A percentile compares a stretch with the other conserved stretches of the same genome.
Conservation (phyloP, 108 stramenopile species). For the Cyclostephanos invisitatus region DNA sequence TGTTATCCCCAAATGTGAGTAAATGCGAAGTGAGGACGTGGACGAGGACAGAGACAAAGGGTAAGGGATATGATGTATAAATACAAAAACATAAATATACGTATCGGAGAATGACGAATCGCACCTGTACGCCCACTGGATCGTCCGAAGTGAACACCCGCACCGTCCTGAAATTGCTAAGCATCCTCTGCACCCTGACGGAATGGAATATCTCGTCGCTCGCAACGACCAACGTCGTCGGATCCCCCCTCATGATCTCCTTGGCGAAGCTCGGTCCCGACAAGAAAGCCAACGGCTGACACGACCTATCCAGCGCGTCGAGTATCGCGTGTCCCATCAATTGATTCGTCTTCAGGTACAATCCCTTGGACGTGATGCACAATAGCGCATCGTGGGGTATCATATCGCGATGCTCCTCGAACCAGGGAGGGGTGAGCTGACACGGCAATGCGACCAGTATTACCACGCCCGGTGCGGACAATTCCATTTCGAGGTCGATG, state of each 20-base stretch:
- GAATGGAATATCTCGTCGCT: slow-evolving; percentile 61
- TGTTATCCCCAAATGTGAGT: slow-evolving; percentile 3
- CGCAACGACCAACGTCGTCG: slow-evolving; percentile 84
- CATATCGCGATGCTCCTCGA: slow-evolving; percentile 53
- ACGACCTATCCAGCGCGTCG: slow-evolving; percentile 61
- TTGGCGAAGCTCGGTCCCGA: slow-evolving; percentile 87
- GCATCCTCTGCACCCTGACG: slow-evolving; percentile 43
- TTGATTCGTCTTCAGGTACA: slow-evolving; percentile 68
- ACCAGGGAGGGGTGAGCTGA: slow-evolving; percentile 67
- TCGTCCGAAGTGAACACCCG: slow-evolving; percentile 84
- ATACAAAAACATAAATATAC: background rate
- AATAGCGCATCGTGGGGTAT: slow-evolving; percentile 63
- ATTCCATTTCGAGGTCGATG: slow-evolving; percentile 30
- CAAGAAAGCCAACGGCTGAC: slow-evolving; percentile 76
- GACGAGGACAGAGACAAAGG: background rate
- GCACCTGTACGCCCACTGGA: slow-evolving; percentile 38
- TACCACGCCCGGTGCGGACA: slow-evolving; percentile 42
- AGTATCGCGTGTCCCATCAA: slow-evolving; percentile 67
- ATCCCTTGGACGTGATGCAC: slow-evolving; percentile 80
- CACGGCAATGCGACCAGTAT: slow-evolving; percentile 81
- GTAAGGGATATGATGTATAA: background rate
- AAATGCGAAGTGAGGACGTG: background rate
- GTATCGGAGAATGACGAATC: background rate
- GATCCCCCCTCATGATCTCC: slow-evolving; percentile 79
- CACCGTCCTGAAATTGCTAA: slow-evolving; percentile 52